Percentiles rank a stretch among this genome's conserved stretches.
Conservation (phyloP, 441 rosid species). For the Gossypium trilobum region DNA sequence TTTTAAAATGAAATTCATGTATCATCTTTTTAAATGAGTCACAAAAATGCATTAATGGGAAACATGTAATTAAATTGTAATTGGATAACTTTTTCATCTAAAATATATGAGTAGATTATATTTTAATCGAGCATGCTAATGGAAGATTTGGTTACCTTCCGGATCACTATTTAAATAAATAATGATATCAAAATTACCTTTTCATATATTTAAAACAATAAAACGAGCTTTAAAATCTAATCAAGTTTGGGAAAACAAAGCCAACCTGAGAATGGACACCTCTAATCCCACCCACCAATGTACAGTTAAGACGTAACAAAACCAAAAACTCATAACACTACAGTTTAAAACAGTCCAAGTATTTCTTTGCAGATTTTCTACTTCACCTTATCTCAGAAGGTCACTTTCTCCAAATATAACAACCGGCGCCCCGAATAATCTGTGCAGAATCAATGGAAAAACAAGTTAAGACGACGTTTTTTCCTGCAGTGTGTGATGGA, state of each 20-base stretch:
- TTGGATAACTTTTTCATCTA: too few species aligned
- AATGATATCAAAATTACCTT: background rate
- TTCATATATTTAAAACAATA: background rate
- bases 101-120: too few species aligned
- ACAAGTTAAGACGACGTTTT: background rate
- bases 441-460: background rate
- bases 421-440: conserved; percentile 3
- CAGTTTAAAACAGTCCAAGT: background rate
- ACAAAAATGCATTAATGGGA: too few species aligned
- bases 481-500: background rate
- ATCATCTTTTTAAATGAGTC: background rate
- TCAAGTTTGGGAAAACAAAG: background rate
- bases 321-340: background rate
- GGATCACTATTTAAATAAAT: background rate
- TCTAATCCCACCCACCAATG: background rate
- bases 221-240: background rate
- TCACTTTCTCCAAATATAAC: background rate
- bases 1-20: background rate
- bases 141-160: background rate
- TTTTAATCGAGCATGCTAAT: too few species aligned
- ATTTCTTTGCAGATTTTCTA: conserved; percentile 3
- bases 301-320: background rate
- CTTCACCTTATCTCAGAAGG: background rate
- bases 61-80: too few species aligned
- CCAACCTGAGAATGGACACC: background rate